These are phyloP conservation scores for Botryotinia convoluta DNA, from an alignment of 2,329 filamentous ascomycete genomes.

Conservation along the genomic window DNA sequence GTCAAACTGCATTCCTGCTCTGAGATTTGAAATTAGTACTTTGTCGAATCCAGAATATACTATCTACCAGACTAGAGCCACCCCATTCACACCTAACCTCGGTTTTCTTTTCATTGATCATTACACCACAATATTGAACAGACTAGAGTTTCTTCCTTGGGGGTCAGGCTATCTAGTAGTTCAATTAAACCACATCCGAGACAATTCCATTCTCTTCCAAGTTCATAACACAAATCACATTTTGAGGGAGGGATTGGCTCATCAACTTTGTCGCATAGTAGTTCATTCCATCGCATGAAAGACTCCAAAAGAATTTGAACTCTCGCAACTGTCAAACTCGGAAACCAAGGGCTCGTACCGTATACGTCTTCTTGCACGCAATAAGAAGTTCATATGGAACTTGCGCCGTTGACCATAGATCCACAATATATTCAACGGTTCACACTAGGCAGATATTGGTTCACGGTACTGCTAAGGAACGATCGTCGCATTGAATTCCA, in stretches of 20 bases:
- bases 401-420: background rate
- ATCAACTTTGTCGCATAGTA: background rate
- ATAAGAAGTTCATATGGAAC: no score
- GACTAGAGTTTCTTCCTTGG: background rate
- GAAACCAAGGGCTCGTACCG: background rate
- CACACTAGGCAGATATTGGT: background rate
- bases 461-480: background rate
- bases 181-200: background rate
- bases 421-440: background rate
- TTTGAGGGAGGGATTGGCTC: background rate
- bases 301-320: background rate
- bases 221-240: background rate
- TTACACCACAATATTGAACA: background rate
- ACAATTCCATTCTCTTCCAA: no score
- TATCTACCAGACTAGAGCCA: background rate
- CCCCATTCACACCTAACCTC: background rate
- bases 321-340: background rate
- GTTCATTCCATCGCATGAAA: background rate
- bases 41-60: background rate
- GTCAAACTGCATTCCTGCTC: background rate
- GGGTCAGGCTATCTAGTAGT: background rate
- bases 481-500: background rate
- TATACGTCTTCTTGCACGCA: background rate
- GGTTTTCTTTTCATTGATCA: background rate
- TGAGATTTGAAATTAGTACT: background rate